phyloP scores from a whole-genome alignment of 805 yeast species.

The Blastobotrys peoriensis region DNA sequence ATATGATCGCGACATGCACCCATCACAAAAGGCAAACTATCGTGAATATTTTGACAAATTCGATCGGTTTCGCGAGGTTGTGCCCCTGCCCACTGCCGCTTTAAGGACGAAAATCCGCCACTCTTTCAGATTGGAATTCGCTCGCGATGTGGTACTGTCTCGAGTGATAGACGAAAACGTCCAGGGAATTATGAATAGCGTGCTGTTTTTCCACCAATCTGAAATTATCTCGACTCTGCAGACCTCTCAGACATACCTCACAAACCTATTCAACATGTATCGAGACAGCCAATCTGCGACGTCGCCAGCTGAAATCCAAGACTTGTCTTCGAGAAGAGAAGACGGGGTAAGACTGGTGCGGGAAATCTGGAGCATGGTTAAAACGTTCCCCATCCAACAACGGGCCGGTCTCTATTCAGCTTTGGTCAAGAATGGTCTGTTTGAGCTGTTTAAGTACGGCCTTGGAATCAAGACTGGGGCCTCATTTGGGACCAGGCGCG shows the following conservation, averaged over 20 bases:
- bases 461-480: background rate
- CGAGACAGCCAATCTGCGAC: constrained; percentile 15
- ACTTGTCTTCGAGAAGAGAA: constrained; percentile 32
- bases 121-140: constrained; percentile 71
- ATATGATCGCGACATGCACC: constrained; percentile 72
- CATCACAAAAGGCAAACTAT: constrained; percentile 72
- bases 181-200: constrained; percentile 55
- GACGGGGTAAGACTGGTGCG: constrained; percentile 76
- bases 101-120: constrained; percentile 55
- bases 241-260: constrained; percentile 46
- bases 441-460: constrained; percentile 51
- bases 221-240: constrained; percentile 57
- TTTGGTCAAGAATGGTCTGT: constrained; percentile 62
- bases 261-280: constrained; percentile 55
- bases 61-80: constrained; percentile 61
- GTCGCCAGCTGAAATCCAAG: constrained; percentile 17
- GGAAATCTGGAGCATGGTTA: constrained; percentile 73
- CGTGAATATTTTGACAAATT: constrained; percentile 56
- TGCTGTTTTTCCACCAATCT: constrained; percentile 64
- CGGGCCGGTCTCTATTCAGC: constrained; percentile 58
- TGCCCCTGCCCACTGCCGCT: constrained; percentile 50
- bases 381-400: constrained; percentile 54
- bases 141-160: constrained; percentile 82
- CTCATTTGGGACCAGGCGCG: background rate
- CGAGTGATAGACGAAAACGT: constrained; percentile 77